Conservation (phyloP, 2,329 filamentous ascomycete genomes). For the Neofusicoccum sp. region DNA sequence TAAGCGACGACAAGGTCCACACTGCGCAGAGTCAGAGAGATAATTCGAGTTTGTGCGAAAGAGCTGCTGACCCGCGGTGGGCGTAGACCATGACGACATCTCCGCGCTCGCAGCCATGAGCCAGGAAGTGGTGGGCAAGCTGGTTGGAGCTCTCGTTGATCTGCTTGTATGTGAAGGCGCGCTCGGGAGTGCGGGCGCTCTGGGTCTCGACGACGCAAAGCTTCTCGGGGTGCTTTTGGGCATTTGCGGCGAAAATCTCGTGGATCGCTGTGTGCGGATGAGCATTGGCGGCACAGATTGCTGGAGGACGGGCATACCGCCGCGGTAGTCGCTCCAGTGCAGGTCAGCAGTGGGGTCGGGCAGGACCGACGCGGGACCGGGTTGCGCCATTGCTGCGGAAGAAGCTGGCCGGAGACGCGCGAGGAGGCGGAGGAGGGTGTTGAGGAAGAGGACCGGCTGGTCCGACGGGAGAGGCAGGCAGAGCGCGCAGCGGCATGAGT, state of each 20-base stretch:
- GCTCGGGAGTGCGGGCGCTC: constrained; percentile 55
- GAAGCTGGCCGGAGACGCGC: not conserved
- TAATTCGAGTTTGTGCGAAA: not conserved
- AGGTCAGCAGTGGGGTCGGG: constrained; percentile 70
- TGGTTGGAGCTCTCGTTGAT: constrained; percentile 84
- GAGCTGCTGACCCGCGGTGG: constrained; percentile 60
- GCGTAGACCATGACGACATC: constrained; percentile 95
- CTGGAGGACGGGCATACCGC: constrained; percentile 29
- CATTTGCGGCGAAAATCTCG: constrained; percentile 69
- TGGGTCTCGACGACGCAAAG: constrained; percentile 69
- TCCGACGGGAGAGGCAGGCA: not conserved
- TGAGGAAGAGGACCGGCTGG: not conserved
- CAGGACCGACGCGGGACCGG: constrained; percentile 32
- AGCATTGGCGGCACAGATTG: not conserved
- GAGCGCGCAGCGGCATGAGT: constrained; percentile 13
- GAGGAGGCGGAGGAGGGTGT: not conserved
- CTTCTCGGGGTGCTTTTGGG: constrained; percentile 67
- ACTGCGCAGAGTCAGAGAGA: constrained; percentile 15
- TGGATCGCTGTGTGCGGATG: constrained; percentile 58
- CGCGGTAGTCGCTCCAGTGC: constrained; percentile 66
- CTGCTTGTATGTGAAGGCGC: constrained; percentile 79
- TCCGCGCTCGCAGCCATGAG: constrained; percentile 71
- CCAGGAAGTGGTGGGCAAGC: constrained; percentile 76
- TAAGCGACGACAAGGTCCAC: constrained; percentile 77
- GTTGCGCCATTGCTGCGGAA: constrained; percentile 12